Percentiles rank a stretch among this genome's conserved stretches.
Evolutionary conservation across 2,329 filamentous ascomycete genomes (phyloP).

Genomic region (Trichoderma sp.): DNA sequence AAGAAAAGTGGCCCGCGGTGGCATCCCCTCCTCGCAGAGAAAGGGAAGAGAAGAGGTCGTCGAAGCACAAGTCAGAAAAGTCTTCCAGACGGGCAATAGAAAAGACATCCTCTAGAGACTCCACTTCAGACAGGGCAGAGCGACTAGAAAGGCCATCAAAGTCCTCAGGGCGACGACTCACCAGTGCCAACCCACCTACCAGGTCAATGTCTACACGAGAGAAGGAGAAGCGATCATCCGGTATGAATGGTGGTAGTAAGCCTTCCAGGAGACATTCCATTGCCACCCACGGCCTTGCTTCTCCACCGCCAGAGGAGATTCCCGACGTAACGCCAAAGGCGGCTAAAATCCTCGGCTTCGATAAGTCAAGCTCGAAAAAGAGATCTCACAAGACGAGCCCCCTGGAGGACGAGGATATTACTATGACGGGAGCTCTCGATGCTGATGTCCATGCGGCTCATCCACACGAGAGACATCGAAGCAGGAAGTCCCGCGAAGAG

Average conservation of each 20-base stretch:
- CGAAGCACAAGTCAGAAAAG: conserved; percentile 65
- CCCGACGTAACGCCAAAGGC: conserved; percentile 69
- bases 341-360: conserved; percentile 68
- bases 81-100: conserved; percentile 52
- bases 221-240: conserved; percentile 58
- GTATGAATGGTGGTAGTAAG: conserved; percentile 45
- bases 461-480: conserved; percentile 35
- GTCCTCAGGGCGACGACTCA: conserved; percentile 52
- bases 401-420: conserved; percentile 48
- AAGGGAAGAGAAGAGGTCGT: conserved; percentile 46
- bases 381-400: conserved; percentile 43
- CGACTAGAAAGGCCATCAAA: conserved; percentile 44
- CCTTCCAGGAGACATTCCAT: conserved; percentile 67
- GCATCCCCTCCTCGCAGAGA: conserved; percentile 42
- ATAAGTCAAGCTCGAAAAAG: conserved; percentile 40
- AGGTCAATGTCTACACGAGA: conserved; percentile 68
- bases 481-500: conserved; percentile 37
- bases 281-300: conserved; percentile 63
- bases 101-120: conserved; percentile 63
- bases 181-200: conserved; percentile 60
- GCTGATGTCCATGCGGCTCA: conserved; percentile 32
- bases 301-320: conserved; percentile 68
- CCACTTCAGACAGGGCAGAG: conserved; percentile 67
- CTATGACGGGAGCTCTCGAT: conserved; percentile 45
- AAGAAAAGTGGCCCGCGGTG: conserved; percentile 67